A percentile compares a stretch with the other conserved stretches of the same genome.
Conservation (phyloP, 2,329 filamentous ascomycete genomes). For the Aspergillus pseudoviridinutans region DNA sequence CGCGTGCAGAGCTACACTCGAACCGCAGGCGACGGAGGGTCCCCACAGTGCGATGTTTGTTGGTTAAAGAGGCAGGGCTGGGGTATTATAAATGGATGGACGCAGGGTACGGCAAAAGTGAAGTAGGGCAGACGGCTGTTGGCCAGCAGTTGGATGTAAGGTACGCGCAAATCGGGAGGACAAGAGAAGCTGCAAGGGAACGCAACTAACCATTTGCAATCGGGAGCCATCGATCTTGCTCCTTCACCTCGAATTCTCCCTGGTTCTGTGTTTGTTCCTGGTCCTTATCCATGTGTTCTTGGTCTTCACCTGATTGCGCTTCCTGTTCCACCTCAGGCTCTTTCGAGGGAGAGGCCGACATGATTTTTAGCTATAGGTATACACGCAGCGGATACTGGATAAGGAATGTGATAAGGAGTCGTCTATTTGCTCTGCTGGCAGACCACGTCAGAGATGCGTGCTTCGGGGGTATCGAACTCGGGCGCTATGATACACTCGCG, state of each 20-base stretch:
- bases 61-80: constrained; percentile 11
- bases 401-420: constrained; percentile 29
- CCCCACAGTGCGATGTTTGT: neutral
- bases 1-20: neutral
- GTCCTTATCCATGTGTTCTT: constrained; percentile 79
- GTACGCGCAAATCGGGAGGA: constrained; percentile 52
- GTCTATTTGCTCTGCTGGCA: constrained; percentile 38
- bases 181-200: constrained; percentile 34
- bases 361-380: constrained; percentile 60
- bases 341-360: constrained; percentile 95
- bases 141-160: constrained; percentile 32
- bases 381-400: constrained; percentile 32
- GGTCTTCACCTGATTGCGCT: constrained; percentile 86
- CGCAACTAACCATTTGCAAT: constrained; percentile 97
- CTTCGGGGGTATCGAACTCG: constrained; percentile 21
- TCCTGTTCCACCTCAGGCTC: constrained; percentile 82
- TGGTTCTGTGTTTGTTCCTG: constrained; percentile 69
- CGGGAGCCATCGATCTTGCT: constrained; percentile 98
- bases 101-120: constrained; percentile 27
- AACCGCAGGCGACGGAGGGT: neutral
- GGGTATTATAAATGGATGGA: constrained; percentile 14
- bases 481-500: constrained; percentile 22
- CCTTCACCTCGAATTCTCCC: constrained; percentile 97
- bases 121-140: constrained; percentile 27
- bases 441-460: constrained; percentile 44